A percentile compares a stretch with the other conserved stretches of the same genome.
phyloP scores from a whole-genome alignment of 2,329 filamentous ascomycete genomes.

The Cytospora piceicola region DNA sequence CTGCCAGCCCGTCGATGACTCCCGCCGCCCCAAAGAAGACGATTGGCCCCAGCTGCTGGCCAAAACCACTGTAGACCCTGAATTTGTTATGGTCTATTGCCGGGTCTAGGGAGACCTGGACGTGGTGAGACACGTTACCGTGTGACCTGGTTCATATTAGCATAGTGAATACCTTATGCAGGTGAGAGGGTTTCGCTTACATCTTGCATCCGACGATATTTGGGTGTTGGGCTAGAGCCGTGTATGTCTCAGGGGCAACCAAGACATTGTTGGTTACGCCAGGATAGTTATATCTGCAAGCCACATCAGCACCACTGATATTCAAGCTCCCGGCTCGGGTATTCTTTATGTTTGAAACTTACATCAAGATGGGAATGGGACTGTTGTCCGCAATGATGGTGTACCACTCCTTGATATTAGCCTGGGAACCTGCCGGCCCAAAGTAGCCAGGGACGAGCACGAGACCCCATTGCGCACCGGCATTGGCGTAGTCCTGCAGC shows the following conservation, averaged over 20 bases:
- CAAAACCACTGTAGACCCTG: slow-evolving; percentile 67
- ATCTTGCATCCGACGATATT: slow-evolving; percentile 73
- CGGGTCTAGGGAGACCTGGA: slow-evolving; percentile 64
- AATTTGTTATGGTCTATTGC: slow-evolving; percentile 64
- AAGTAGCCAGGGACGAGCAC: slow-evolving; percentile 70
- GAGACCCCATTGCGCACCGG: slow-evolving; percentile 65
- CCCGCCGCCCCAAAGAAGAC: slow-evolving; percentile 66
- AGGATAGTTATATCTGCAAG: slow-evolving; percentile 58
- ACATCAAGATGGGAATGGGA: slow-evolving; percentile 64
- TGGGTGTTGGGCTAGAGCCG: slow-evolving; percentile 58
- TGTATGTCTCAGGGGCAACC: slow-evolving; percentile 63
- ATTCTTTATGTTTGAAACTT: slow-evolving; percentile 33
- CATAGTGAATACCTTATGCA: background rate
- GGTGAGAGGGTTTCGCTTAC: slow-evolving; percentile 29
- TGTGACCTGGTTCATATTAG: slow-evolving; percentile 50
- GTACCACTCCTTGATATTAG: slow-evolving; percentile 65
- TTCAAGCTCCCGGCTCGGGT: background rate
- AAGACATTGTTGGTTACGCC: slow-evolving; percentile 67
- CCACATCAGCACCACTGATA: slow-evolving; percentile 10
- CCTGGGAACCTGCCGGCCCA: slow-evolving; percentile 59
- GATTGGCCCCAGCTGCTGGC: slow-evolving; percentile 68
- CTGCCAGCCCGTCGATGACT: slow-evolving; percentile 68
- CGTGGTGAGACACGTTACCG: slow-evolving; percentile 66
- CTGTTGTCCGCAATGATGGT: slow-evolving; percentile 62
- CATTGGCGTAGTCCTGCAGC: slow-evolving; percentile 51